Percentiles rank a stretch among this genome's conserved stretches.
Conservation (phyloP, 2,329 filamentous ascomycete species). For the Atkinsonella texensis region DNA sequence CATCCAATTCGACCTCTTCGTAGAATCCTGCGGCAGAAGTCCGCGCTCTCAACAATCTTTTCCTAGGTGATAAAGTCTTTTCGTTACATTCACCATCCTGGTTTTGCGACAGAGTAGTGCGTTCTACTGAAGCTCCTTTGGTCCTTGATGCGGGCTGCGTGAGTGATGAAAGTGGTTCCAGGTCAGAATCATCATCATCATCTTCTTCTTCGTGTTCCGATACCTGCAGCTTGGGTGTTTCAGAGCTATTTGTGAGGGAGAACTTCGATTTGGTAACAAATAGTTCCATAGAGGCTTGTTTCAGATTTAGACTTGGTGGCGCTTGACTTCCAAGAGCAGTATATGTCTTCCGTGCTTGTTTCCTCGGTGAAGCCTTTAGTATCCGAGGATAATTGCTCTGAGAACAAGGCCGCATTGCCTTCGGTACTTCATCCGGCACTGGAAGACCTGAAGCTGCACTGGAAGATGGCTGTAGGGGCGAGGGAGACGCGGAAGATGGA, state of each 20-base stretch:
- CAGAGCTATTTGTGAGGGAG: not conserved
- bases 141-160: not conserved
- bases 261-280: conserved; percentile 11
- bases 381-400: conserved; percentile 11
- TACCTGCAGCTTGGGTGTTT: not conserved
- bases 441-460: conserved; percentile 4
- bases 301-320: conserved; percentile 10
- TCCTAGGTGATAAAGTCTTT: conserved; percentile 14
- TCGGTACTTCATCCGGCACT: conserved; percentile 11
- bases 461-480: conserved; percentile 10
- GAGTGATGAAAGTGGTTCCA: conserved; percentile 3
- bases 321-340: not conserved
- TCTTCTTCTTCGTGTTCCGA: conserved; percentile 1
- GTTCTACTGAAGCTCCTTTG: not conserved
- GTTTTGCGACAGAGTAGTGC: not conserved
- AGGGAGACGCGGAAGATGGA: conserved; percentile 13
- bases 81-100: not conserved
- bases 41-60: conserved; percentile 27
- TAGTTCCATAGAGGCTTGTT: conserved; percentile 22
- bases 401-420: conserved; percentile 15
- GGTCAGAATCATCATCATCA: conserved; percentile 11
- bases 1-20: conserved; percentile 17
- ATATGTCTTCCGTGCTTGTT: not conserved
- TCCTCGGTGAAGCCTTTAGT: conserved; percentile 8
- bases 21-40: conserved; percentile 27